A percentile compares a stretch with the other conserved stretches of the same genome.
These are phyloP conservation scores for Colletotrichum lindemuthianum DNA, from an alignment of 2,329 filamentous ascomycete species.

Conservation along the genomic window DNA sequence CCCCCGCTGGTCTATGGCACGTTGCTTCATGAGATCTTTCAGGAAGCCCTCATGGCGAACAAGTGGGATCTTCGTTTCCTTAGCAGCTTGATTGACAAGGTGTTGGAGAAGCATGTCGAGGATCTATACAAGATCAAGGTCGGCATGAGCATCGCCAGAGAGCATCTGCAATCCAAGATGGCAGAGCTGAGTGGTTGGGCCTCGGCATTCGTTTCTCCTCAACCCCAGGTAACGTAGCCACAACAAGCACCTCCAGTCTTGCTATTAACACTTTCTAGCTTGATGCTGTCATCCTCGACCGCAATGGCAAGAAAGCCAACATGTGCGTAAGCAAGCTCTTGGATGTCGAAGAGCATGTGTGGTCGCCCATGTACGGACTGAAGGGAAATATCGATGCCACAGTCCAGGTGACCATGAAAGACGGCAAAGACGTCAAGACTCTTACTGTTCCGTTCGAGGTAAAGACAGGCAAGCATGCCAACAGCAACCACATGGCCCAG, in stretches of 20 bases:
- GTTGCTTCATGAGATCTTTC: slow-evolving; percentile 94
- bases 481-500: slow-evolving; percentile 86
- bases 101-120: slow-evolving; percentile 83
- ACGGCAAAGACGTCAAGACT: slow-evolving; percentile 71
- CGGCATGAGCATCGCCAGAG: slow-evolving; percentile 75
- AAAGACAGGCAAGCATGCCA: slow-evolving; percentile 90
- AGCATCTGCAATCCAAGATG: slow-evolving; percentile 86
- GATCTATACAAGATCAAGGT: slow-evolving; percentile 90
- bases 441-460: slow-evolving; percentile 93
- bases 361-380: slow-evolving; percentile 96
- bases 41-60: slow-evolving; percentile 86
- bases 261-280: slow-evolving; percentile 42
- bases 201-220: slow-evolving; percentile 76
- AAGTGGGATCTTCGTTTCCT: slow-evolving; percentile 80
- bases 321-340: slow-evolving; percentile 94
- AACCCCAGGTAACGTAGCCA: slow-evolving; percentile 67
- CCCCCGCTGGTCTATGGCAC: slow-evolving; percentile 90
- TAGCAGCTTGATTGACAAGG: slow-evolving; percentile 70
- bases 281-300: slow-evolving; percentile 31
- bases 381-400: slow-evolving; percentile 99
- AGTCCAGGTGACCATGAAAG: slow-evolving; percentile 84
- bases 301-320: slow-evolving; percentile 64
- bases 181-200: slow-evolving; percentile 86
- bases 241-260: background rate
- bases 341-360: slow-evolving; percentile 97